Conservation (phyloP, 2,329 filamentous ascomycete genomes). For the Colletotrichum spinosum region DNA sequence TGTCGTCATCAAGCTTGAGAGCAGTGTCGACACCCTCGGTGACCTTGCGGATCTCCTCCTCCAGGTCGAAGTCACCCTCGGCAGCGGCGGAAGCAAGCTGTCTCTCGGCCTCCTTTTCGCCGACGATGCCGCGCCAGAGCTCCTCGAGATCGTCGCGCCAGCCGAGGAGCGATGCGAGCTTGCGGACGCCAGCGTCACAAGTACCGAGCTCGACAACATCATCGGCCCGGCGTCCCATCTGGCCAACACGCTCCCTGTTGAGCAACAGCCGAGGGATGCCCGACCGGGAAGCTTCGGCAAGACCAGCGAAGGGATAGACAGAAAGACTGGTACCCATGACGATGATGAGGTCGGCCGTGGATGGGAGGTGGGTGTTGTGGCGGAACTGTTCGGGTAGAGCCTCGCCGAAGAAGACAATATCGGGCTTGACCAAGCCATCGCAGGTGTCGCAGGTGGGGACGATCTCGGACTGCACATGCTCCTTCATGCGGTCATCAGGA, state of each 20-base stretch:
- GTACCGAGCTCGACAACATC: constrained; percentile 87
- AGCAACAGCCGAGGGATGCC: constrained; percentile 83
- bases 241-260: constrained; percentile 86
- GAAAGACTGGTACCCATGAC: constrained; percentile 89
- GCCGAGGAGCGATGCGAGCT: constrained; percentile 82
- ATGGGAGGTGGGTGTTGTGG: constrained; percentile 57
- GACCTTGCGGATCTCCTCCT: constrained; percentile 58
- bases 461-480: constrained; percentile 72
- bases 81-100: constrained; percentile 52
- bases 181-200: constrained; percentile 84
- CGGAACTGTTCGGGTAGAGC: constrained; percentile 59
- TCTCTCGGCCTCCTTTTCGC: constrained; percentile 67
- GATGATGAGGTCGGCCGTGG: constrained; percentile 80
- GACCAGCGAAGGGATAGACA: constrained; percentile 88
- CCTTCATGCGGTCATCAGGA: constrained; percentile 79
- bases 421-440: constrained; percentile 86
- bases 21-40: constrained; percentile 49
- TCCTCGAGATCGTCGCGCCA: constrained; percentile 87
- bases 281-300: constrained; percentile 74
- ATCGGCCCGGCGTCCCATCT: constrained; percentile 79
- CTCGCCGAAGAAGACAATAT: constrained; percentile 96
- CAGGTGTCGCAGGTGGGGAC: constrained; percentile 81
- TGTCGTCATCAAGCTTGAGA: constrained; percentile 46
- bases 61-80: constrained; percentile 48
- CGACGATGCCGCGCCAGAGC: constrained; percentile 77